Conservation (phyloP, 1,284 basidiomycete species). For the Filobasidium uniguttulatum region DNA sequence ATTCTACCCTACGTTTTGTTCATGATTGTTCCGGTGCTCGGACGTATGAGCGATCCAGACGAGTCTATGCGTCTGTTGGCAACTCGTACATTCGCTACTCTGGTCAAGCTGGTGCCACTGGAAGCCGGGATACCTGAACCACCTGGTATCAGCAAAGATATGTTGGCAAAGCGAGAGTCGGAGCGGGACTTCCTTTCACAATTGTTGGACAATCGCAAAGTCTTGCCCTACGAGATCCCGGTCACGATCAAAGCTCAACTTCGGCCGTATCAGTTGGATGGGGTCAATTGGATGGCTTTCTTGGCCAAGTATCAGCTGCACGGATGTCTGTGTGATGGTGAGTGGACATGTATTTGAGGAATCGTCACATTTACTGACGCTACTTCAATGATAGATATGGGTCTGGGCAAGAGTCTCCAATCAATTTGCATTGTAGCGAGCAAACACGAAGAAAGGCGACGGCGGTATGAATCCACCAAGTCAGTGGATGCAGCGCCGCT, state of each 20-base stretch:
- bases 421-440: constrained; percentile 94
- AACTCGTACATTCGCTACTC: constrained; percentile 89
- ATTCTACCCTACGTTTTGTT: constrained; percentile 95
- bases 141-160: constrained; percentile 73
- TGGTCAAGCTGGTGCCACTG: constrained; percentile 98
- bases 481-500: constrained; percentile 71
- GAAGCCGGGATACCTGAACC: constrained; percentile 95
- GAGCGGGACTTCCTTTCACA: constrained; percentile 90
- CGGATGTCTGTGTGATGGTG: constrained; percentile 94
- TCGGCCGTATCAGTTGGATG: constrained; percentile 94
- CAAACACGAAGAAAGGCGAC: constrained; percentile 77
- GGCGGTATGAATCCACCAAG: constrained; percentile 52
- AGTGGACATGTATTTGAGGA: constrained; percentile 23
- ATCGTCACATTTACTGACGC: constrained; percentile 5
- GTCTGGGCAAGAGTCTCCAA: constrained; percentile 93
- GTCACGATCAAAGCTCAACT: constrained; percentile 84
- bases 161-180: constrained; percentile 71
- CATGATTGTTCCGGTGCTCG: constrained; percentile 87
- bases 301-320: constrained; percentile 91
- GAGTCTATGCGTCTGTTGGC: constrained; percentile 82
- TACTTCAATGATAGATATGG: constrained; percentile 59
- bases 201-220: constrained; percentile 85
- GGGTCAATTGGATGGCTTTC: constrained; percentile 98
- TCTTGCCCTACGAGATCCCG: constrained; percentile 79
- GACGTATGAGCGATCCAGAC: constrained; percentile 91